A percentile compares a stretch with the other conserved stretches of the same genome.
Conservation (phyloP, 148 eudicot species). For the Vaccinium myrtillus region DNA sequence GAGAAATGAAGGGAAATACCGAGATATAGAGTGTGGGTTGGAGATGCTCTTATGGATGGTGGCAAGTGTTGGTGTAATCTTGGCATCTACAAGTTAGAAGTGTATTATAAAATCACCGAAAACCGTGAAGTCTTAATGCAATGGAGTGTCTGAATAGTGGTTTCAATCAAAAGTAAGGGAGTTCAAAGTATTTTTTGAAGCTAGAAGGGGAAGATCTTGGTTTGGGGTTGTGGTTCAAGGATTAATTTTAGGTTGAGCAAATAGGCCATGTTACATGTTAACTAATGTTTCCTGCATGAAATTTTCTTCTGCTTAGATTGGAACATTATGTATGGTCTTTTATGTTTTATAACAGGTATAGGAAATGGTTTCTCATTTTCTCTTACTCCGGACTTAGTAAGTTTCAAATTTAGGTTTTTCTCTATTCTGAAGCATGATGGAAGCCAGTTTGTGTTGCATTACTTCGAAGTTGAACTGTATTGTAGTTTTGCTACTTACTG, state of each 20-base stretch:
- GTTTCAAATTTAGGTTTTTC: background rate
- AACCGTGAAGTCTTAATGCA: background rate
- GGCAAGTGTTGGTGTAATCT: background rate
- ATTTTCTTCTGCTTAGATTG: background rate
- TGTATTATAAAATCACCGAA: background rate
- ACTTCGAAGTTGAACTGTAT: background rate
- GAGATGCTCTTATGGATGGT: background rate
- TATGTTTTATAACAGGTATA: background rate
- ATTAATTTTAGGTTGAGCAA: background rate
- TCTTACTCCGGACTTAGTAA: background rate
- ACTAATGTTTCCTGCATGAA: background rate
- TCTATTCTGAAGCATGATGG: background rate
- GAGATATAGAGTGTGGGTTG: too few relatives aligned
- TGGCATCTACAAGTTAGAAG: background rate
- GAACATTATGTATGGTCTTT: background rate
- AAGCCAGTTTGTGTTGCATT: slow-evolving; percentile 7
- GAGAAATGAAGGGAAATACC: too few relatives aligned
- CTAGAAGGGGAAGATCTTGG: background rate
- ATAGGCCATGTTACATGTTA: background rate
- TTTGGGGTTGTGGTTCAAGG: background rate
- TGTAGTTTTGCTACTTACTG: slow-evolving; percentile 11
- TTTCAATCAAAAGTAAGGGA: background rate
- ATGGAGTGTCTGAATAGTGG: background rate
- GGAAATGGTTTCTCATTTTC: background rate
- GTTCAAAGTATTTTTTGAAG: background rate